Base-by-base conservation (phyloP, 2,329 filamentous ascomycete species). In the Talaromyces rugulosus region DNA sequence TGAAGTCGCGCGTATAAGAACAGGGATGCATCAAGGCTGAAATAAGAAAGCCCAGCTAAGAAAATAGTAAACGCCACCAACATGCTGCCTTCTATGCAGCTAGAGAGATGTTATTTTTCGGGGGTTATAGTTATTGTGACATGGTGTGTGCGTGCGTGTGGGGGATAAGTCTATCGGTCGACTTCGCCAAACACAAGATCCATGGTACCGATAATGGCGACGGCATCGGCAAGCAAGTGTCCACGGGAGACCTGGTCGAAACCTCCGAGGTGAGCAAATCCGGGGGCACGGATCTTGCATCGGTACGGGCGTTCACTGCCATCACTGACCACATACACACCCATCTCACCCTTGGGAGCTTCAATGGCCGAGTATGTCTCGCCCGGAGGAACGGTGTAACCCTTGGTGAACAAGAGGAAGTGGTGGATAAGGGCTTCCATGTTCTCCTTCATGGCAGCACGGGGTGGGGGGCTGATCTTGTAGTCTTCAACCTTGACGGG, bases 321-420 rank as follows among this genome's bases (percentile, higher is more conserved):
- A 75, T 99, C 95, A 75, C 91, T 96, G 72, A 99, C 95, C 58
- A 99, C 81, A 76, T 90, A 99, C 52, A 99, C 95, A 76, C 90
- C 95, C 95, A 99, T 99, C 83, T 99, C 95, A 71, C 95, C 95
- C 89, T 99, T 99, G 64, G 95, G 95, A n/a, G 96, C 95, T 83
- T 99, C 95, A 67, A 99, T 99, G 65, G 90, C 94, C 54, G 89
- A 93, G 84, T 99, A 99, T 5, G 95, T 99, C 84, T 99, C 95
- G 66, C 95, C 96, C 7, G 96, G 95, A 51, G 95, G 95, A 4
- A 99, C 95, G 52, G 92, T 86, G 80, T 99, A 99, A 63, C 95
- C 95, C 86, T 99, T 99, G 78, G 93, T 98, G 83, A 94, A 99
- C 59, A 99, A 88, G 68, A 99, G 82, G 85, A 99, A 99, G 83